Conservation (phyloP, 257 asterid species). For the Solanum chiquidenum region DNA sequence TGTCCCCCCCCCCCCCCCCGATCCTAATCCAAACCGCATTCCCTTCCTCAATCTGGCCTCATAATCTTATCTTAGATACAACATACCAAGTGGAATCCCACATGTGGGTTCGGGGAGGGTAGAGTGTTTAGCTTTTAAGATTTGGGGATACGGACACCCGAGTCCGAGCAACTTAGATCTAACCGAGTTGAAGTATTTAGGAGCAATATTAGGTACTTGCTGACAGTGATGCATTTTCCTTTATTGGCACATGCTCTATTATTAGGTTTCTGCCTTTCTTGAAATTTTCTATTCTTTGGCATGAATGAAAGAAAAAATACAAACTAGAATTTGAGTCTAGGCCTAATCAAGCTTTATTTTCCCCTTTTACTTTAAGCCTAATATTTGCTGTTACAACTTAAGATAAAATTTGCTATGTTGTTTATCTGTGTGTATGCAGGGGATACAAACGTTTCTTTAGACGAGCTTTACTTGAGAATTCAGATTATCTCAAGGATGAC, state of each 20-base stretch:
- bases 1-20: neutral
- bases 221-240: neutral
- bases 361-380: neutral
- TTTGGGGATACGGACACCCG: too few relatives aligned
- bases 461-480: constrained; percentile 74
- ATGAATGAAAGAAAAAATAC: neutral
- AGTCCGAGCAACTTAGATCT: neutral
- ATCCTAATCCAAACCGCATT: neutral
- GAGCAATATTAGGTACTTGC: neutral
- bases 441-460: constrained; percentile 93
- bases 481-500: constrained; percentile 95
- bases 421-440: constrained; percentile 28
- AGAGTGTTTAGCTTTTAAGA: too few relatives aligned
- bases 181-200: neutral
- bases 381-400: neutral
- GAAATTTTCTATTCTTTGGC: neutral
- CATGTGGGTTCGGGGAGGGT: too few relatives aligned
- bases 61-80: too few relatives aligned
- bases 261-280: neutral
- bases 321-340: neutral
- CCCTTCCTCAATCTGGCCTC: neutral
- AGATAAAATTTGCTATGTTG: neutral
- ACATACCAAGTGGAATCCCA: too few relatives aligned
- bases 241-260: neutral
- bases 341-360: neutral